phyloP scores from a whole-genome alignment of 2,329 filamentous ascomycete genomes.

The Plectosphaerella cucumerina region DNA sequence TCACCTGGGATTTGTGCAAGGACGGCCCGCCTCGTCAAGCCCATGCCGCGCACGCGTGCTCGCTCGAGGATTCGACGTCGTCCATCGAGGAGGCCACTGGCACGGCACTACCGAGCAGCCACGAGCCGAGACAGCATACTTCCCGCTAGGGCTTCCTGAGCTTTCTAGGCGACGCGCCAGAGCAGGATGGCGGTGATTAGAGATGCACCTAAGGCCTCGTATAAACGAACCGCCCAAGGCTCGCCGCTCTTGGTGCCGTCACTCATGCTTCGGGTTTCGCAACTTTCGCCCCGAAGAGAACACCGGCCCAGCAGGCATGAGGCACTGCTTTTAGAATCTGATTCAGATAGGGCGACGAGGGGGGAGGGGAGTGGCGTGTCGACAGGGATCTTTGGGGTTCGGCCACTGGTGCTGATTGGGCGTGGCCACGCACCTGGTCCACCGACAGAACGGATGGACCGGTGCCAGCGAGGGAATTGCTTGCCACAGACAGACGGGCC shows the following conservation, averaged over 20 bases:
- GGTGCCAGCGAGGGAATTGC: background rate
- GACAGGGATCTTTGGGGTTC: background rate
- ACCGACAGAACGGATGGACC: background rate
- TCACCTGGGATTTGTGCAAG: too few relatives aligned
- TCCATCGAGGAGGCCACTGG: too few relatives aligned
- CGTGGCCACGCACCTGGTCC: conserved; percentile 2
- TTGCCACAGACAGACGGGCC: background rate
- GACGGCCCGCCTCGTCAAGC: too few relatives aligned
- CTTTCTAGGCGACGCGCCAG: background rate
- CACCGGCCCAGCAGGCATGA: background rate
- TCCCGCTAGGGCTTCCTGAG: background rate
- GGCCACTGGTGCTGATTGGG: background rate
- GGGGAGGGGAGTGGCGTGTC: background rate
- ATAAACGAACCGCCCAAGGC: background rate
- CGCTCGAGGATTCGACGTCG: too few relatives aligned
- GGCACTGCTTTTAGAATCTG: background rate
- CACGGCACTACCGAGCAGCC: too few relatives aligned
- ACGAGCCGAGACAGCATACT: background rate
- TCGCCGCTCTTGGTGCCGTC: background rate
- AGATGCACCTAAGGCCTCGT: background rate
- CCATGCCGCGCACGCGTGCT: too few relatives aligned
- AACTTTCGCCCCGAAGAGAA: background rate
- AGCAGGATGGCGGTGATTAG: background rate
- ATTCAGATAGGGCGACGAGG: background rate
- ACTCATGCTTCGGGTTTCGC: background rate